Evolutionary conservation across 2,329 filamentous ascomycete species (phyloP), one percentile per base, ranked within the genome.

Genomic region (Epichloe gansuensis): DNA sequence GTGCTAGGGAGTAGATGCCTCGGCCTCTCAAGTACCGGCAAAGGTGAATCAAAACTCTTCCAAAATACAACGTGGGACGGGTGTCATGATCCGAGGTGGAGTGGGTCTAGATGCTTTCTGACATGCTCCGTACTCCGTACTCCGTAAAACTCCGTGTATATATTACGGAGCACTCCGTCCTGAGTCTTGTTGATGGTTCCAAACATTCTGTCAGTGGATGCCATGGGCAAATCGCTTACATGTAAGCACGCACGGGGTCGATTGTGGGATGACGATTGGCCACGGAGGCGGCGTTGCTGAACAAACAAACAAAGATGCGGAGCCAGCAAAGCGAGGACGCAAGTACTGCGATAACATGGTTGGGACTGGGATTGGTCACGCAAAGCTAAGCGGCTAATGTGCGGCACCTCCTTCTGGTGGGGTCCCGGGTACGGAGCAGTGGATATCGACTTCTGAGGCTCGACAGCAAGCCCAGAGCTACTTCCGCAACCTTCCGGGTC

Each of bases 191-290:
- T 21, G 17, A 21, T 21, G 17, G 17, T 21, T 21, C 17, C 17
- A 21, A 21, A 21, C 17, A 21, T 21, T 1, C 17, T 21, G 17
- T 21, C 17, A 21, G 23, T 27, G 39, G 25, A 43, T 23, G 27
- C 23, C 49, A 27, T 45, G 47, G n/a, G n/a, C 46, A 49, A 38
- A 42, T 53, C 42, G 31, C 44, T 35, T 39, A 56, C 3, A 23
- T 3, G 3, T 23, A 23, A 23, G 23, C 23, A 23, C 3, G 61
- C 65, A 67, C 65, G 65, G 60, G 65, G 64, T 57, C 45, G 38
- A 46, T 61, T 57, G 51, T 53, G 57, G 45, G 38, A 51, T 54
- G 49, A 52, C 57, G 59, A 67, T 67, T 67, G 65, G 65, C 52
- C 50, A 55, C 44, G 44, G 47, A 50, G 43, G 41, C 11, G 17